These are phyloP conservation scores for Fusarium drepaniforme DNA, from an alignment of 2,329 filamentous ascomycete genomes.

Conservation along the genomic window DNA sequence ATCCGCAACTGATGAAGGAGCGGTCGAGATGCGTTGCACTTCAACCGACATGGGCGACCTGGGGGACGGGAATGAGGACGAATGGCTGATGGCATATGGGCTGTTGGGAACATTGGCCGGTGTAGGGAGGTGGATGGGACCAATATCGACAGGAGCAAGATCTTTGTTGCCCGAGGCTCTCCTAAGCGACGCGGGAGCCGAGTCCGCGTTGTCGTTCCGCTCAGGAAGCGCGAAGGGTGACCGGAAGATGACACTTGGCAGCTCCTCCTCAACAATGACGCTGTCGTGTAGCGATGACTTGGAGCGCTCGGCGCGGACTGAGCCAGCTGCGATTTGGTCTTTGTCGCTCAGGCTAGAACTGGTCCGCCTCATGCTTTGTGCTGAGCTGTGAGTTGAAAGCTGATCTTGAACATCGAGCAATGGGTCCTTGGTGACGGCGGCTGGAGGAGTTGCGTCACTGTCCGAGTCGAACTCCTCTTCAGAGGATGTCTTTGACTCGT, in stretches of 20 bases:
- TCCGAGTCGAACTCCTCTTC: constrained; percentile 65
- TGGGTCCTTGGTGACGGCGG: constrained; percentile 37
- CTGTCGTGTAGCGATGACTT: constrained; percentile 65
- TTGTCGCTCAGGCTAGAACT: constrained; percentile 59
- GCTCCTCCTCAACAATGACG: constrained; percentile 64
- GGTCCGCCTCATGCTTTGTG: constrained; percentile 54
- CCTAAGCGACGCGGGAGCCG: constrained; percentile 60
- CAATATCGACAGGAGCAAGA: constrained; percentile 63
- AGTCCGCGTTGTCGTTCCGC: constrained; percentile 52
- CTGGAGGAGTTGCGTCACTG: constrained; percentile 52
- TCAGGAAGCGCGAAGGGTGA: constrained; percentile 51
- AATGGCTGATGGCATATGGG: constrained; percentile 73
- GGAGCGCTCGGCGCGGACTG: constrained; percentile 62
- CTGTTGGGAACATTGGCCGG: constrained; percentile 65
- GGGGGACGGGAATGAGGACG: constrained; percentile 78
- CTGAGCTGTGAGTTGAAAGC: constrained; percentile 36
- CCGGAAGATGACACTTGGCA: constrained; percentile 54
- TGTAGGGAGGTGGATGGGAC: constrained; percentile 58
- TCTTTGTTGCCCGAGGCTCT: constrained; percentile 58
- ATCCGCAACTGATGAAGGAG: constrained; percentile 79
- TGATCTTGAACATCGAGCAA: constrained; percentile 40
- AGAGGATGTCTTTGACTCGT: constrained; percentile 52
- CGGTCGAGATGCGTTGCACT: constrained; percentile 78
- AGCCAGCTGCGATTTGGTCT: constrained; percentile 42
- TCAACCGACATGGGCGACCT: constrained; percentile 78